phyloP scores from a whole-genome alignment of 805 yeast species.

The Metschnikowia arizonensis region DNA sequence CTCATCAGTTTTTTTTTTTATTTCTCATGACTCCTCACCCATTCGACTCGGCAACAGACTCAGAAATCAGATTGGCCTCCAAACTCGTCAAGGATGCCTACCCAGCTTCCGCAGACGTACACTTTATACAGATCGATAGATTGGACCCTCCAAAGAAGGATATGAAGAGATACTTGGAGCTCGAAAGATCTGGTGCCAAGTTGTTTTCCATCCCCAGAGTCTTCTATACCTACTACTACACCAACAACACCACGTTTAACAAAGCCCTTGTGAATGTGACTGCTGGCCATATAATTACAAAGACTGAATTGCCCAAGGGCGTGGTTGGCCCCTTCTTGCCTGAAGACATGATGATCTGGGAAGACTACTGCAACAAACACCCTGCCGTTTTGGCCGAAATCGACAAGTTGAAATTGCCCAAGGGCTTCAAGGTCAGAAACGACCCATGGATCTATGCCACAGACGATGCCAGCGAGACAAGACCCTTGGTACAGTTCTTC shows the following conservation, averaged over 20 bases:
- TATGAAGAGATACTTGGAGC: constrained; percentile 62
- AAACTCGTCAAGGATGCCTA: constrained; percentile 58
- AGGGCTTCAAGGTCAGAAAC: constrained; percentile 49
- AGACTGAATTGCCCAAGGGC: constrained; percentile 54
- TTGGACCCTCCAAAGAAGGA: constrained; percentile 76
- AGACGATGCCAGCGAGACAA: constrained; percentile 55
- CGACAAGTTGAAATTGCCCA: constrained; percentile 62
- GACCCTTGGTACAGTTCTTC: constrained; percentile 67
- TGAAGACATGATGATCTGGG: constrained; percentile 56
- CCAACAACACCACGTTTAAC: constrained; percentile 50
- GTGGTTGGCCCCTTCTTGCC: constrained; percentile 69
- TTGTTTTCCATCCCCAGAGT: constrained; percentile 65
- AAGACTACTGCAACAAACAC: constrained; percentile 46
- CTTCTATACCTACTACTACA: constrained; percentile 64
- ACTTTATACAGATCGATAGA: constrained; percentile 64
- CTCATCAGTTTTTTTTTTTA: not conserved
- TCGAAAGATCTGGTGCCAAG: constrained; percentile 49
- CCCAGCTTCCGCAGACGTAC: constrained; percentile 50
- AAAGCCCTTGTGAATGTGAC: constrained; percentile 70
- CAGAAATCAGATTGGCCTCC: constrained; percentile 53
- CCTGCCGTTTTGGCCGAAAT: constrained; percentile 62
- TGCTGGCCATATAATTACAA: constrained; percentile 57
- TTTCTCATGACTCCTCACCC: constrained; percentile 39
- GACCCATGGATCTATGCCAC: constrained; percentile 91
- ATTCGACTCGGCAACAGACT: constrained; percentile 56